Conservation (phyloP, 2,329 filamentous ascomycete species). For the Colletotrichum sp. region DNA sequence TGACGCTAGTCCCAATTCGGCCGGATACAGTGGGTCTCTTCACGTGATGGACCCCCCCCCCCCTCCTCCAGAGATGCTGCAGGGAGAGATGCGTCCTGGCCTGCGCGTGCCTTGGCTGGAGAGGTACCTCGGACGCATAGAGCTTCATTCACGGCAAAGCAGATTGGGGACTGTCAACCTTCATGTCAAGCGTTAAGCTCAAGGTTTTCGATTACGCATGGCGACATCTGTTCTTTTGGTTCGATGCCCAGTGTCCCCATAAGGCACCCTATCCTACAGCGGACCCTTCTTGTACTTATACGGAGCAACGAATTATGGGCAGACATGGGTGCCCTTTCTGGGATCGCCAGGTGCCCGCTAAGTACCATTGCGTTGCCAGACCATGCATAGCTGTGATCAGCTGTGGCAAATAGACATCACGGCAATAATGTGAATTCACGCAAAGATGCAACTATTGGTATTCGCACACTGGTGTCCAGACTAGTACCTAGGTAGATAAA, state of each 20-base stretch:
- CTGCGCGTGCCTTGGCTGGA: neutral
- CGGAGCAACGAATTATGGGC: neutral
- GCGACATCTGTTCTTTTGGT: neutral
- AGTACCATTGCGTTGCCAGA: neutral
- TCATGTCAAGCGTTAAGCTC: neutral
- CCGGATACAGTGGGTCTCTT: neutral
- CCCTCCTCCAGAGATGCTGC: too few relatives aligned
- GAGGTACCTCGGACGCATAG: neutral
- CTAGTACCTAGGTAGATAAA: conserved; percentile 15
- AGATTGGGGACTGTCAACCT: neutral
- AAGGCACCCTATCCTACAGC: neutral
- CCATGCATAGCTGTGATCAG: neutral
- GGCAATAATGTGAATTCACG: neutral
- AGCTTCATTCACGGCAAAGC: neutral
- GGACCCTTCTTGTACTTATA: neutral
- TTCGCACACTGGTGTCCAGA: conserved; percentile 19
- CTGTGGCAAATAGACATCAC: neutral
- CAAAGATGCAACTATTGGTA: conserved; percentile 15
- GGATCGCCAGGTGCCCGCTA: neutral
- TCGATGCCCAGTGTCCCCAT: neutral
- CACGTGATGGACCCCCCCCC: neutral
- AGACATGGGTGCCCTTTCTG: neutral
- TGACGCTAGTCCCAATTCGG: neutral
- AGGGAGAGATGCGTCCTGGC: neutral
- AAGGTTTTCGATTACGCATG: neutral